phyloP scores from a whole-genome alignment of 148 eudicot genomes.

The Suaeda aralocaspica region DNA sequence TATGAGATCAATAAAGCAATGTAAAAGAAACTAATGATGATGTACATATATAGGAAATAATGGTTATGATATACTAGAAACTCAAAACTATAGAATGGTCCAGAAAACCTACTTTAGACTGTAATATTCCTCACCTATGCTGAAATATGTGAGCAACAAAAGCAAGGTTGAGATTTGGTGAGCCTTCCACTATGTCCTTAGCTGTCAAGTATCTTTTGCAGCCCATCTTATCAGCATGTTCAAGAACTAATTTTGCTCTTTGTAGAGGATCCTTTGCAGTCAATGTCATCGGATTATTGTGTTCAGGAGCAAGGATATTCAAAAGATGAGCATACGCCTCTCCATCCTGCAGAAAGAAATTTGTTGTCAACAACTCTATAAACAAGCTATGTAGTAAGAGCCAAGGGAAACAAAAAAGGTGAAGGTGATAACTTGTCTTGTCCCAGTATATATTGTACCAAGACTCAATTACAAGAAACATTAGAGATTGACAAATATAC shows the following conservation, averaged over 20 bases:
- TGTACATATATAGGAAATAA: not conserved
- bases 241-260: conserved; percentile 90
- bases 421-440: not conserved
- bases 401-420: not conserved
- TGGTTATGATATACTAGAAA: not conserved
- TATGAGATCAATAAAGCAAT: not conserved
- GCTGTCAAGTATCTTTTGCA: conserved; percentile 99
- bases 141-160: conserved; percentile 98
- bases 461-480: not conserved
- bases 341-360: conserved; percentile 60
- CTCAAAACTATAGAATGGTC: not conserved
- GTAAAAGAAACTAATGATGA: conserved; percentile 3
- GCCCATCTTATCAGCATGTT: conserved; percentile 99
- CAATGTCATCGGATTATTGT: conserved; percentile 63
- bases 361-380: not conserved
- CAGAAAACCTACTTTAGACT: not conserved
- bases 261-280: conserved; percentile 59
- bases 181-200: conserved; percentile 96
- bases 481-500: not conserved
- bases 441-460: not conserved
- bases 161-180: conserved; percentile 96
- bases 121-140: conserved; percentile 61
- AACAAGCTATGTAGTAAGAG: not conserved
- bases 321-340: conserved; percentile 93
- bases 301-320: conserved; percentile 93